Evolutionary conservation across 257 asterid species (phyloP).

Genomic region (Osmanthus fragrans): DNA sequence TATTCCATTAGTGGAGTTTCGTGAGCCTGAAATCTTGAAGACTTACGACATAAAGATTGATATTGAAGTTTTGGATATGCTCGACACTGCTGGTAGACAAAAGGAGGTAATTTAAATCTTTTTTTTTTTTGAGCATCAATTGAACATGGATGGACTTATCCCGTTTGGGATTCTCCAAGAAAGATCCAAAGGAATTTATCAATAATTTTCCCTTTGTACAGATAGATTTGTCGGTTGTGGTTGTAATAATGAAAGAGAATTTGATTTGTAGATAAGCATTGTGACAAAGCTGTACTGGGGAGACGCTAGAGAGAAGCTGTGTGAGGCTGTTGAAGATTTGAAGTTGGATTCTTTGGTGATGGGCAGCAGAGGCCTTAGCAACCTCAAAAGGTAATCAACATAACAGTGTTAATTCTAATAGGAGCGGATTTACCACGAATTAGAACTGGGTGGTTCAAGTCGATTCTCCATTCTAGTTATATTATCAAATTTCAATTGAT

Average conservation of each 20-base stretch:
- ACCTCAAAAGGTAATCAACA: conserved; percentile 49
- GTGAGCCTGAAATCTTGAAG: conserved; percentile 67
- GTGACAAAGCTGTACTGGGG: conserved; percentile 80
- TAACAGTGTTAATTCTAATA: not conserved
- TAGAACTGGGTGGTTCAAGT: too few relatives aligned
- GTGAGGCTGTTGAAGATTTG: conserved; percentile 62
- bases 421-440: too few relatives aligned
- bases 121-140: too few relatives aligned
- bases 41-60: conserved; percentile 59
- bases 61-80: conserved; percentile 75
- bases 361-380: conserved; percentile 87
- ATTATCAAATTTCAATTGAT: too few relatives aligned
- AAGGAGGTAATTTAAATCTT: conserved; percentile 58
- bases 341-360: conserved; percentile 70
- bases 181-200: too few relatives aligned
- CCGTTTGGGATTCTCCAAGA: too few relatives aligned
- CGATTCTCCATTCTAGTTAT: too few relatives aligned
- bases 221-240: not conserved
- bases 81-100: conserved; percentile 80
- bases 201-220: too few relatives aligned
- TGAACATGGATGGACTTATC: too few relatives aligned
- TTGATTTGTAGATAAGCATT: conserved; percentile 50
- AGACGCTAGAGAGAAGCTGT: conserved; percentile 86
- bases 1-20: conserved; percentile 78
- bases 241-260: not conserved